Evolutionary conservation across 441 rosid genomes (phyloP).

Genomic region (Sinapis alba): DNA sequence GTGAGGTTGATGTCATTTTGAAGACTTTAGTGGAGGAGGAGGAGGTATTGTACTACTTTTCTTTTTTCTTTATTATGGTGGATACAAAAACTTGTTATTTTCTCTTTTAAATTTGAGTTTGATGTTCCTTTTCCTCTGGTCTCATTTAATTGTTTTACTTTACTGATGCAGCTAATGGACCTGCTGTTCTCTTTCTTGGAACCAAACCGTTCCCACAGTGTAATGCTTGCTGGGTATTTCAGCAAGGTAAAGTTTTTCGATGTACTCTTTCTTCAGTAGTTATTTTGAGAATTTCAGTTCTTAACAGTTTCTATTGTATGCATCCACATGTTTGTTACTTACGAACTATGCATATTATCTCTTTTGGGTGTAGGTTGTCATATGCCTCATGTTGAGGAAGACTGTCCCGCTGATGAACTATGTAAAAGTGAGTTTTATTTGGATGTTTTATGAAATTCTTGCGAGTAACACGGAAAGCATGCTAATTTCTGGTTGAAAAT

Average conservation of each 20-base stretch:
- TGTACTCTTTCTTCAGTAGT: neutral
- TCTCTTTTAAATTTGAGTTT: neutral
- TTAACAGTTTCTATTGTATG: conserved; percentile 7
- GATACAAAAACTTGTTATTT: neutral
- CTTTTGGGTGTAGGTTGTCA: conserved; percentile 70
- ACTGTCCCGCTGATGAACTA: conserved; percentile 87
- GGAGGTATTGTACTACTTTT: conserved; percentile 58
- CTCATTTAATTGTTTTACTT: conserved; percentile 1
- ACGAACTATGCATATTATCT: conserved; percentile 2
- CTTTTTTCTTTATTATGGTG: neutral
- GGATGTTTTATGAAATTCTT: conserved; percentile 7
- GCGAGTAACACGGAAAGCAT: conserved; percentile 1
- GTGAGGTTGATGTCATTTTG: conserved; percentile 94
- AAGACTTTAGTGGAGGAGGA: conserved; percentile 94
- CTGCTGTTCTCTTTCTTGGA: conserved; percentile 96
- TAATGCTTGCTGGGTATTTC: conserved; percentile 95
- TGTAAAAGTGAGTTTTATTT: conserved; percentile 37
- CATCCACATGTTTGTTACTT: conserved; percentile 2
- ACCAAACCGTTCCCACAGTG: conserved; percentile 86
- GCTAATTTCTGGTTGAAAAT: conserved; percentile 1
- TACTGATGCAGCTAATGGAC: conserved; percentile 81
- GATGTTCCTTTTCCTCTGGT: conserved; percentile 6
- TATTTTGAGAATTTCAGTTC: neutral
- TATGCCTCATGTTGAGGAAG: conserved; percentile 96
- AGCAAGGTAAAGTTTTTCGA: conserved; percentile 68